Evolutionary conservation across 73 alveolate genomes (phyloP), one percentile per base, ranked within the genome.

Genomic region (Paramecium caudatum): DNA sequence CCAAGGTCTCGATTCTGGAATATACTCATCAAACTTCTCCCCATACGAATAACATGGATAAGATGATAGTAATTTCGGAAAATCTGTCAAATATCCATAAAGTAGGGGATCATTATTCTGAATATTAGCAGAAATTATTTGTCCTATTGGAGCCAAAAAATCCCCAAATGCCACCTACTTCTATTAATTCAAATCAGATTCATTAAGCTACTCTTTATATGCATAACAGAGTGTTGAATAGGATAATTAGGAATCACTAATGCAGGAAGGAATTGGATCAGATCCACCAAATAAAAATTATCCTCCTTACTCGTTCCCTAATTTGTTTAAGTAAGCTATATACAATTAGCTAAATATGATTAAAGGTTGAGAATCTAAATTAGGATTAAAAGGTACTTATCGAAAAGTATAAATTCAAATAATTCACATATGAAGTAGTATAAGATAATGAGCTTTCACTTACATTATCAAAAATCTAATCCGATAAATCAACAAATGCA

Each of bases 31-130:
- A 21, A 55, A 55, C 7, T 37, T 27, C 30, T 55, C 46, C 7
- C 80, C 80, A 55, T 55, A 55, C 13, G 80, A 55, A 55, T 55
- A 55, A 23, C 80, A 55, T 23, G 80, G 80, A 55, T 55, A 55
- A 4, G 80, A 55, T 27, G 23, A 55, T 23, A 55, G 80, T 55
- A 55, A 27, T 43, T 55, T 23, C 1, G 80, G 80, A 55, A 17
- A 27, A 10, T 17, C 30, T 55, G 37, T 23, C 12, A 55, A 10
- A 25, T 55, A 55, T 19, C 80, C 80, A 55, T 55, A 55, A 0
- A 55, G 3, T 9, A 55, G 12, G 9, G 80, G 80, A 3, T 27
- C 30, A 55, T 55, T 55, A 27, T 55, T 17, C 23, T 55, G 46
- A 15, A 55, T 27, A 27, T 55, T 9, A 3, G 80, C 23, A 55